phyloP scores from a whole-genome alignment of 345 rosid species.

The thale cress (Arabidopsis thaliana) region DNA sequence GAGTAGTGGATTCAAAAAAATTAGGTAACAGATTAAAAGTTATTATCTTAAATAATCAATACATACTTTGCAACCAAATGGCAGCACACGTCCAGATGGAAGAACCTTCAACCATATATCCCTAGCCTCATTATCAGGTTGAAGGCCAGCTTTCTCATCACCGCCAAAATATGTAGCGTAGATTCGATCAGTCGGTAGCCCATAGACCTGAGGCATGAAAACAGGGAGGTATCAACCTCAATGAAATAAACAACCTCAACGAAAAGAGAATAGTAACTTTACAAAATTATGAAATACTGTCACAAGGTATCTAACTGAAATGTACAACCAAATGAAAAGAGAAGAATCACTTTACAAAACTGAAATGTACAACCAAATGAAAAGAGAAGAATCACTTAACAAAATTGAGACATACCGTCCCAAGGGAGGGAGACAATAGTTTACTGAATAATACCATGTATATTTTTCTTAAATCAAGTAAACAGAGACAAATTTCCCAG shows the following conservation, averaged over 20 bases:
- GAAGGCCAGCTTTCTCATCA: constrained; percentile 85
- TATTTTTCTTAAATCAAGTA: neutral
- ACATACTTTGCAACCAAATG: constrained; percentile 92
- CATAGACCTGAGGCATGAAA: constrained; percentile 62
- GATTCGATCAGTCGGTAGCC: constrained; percentile 73
- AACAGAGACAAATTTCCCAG: neutral
- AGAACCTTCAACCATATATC: constrained; percentile 82
- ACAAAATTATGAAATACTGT: constrained; percentile 4
- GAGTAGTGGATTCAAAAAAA: neutral
- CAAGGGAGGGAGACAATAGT: constrained; percentile 8
- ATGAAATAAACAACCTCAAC: neutral
- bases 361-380: neutral
- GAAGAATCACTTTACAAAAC: neutral
- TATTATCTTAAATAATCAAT: no score
- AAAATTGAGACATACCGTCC: neutral
- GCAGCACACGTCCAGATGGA: constrained; percentile 78
- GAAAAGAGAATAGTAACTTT: neutral
- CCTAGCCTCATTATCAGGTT: constrained; percentile 88
- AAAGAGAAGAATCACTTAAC: constrained; percentile 17
- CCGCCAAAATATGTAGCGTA: constrained; percentile 99
- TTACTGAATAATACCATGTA: neutral
- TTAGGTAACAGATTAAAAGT: no score
- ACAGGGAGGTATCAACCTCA: constrained; percentile 3
- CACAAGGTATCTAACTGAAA: neutral
- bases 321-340: neutral